These are phyloP conservation scores for Skeletonema menzelii DNA, from an alignment of 108 stramenopile species.

Conservation along the genomic window DNA sequence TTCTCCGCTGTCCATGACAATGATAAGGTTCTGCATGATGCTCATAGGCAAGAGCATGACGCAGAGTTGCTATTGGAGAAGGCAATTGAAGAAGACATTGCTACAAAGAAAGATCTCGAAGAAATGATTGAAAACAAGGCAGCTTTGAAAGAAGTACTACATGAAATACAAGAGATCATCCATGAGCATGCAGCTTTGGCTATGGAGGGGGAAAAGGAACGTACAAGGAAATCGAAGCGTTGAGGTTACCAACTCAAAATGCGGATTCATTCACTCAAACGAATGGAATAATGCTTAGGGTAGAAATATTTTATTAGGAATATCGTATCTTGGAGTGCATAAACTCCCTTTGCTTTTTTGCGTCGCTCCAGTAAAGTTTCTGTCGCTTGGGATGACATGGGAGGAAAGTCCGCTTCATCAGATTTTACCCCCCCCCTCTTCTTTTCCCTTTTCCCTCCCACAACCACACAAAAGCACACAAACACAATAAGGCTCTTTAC, in stretches of 20 bases:
- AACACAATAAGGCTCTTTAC: too few species aligned
- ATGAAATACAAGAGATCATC: constrained; percentile 1
- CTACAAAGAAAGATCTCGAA: constrained; percentile 6
- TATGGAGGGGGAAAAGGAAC: neutral
- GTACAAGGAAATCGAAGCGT: neutral
- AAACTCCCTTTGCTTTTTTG: too few species aligned
- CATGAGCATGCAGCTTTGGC: neutral
- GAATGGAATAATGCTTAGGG: neutral
- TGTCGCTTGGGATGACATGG: too few species aligned
- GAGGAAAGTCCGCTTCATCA: too few species aligned
- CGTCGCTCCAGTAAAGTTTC: too few species aligned
- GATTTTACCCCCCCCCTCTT: too few species aligned
- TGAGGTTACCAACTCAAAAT: neutral
- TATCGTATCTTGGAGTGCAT: too few species aligned
- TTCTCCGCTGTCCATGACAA: constrained; percentile 1
- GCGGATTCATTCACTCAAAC: neutral
- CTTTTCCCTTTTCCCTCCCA: too few species aligned
- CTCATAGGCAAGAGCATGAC: neutral
- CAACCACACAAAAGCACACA: too few species aligned
- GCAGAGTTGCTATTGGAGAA: constrained; percentile 5
- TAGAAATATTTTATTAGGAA: neutral
- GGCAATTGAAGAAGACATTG: constrained; percentile 9
- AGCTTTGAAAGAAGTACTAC: neutral
- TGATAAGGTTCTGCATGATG: constrained; percentile 3
- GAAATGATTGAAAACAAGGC: constrained; percentile 11